Percentiles rank a stretch among this genome's conserved stretches.
Conservation (phyloP, 2,329 filamentous ascomycete species). For the Hypomyces rosellus region DNA sequence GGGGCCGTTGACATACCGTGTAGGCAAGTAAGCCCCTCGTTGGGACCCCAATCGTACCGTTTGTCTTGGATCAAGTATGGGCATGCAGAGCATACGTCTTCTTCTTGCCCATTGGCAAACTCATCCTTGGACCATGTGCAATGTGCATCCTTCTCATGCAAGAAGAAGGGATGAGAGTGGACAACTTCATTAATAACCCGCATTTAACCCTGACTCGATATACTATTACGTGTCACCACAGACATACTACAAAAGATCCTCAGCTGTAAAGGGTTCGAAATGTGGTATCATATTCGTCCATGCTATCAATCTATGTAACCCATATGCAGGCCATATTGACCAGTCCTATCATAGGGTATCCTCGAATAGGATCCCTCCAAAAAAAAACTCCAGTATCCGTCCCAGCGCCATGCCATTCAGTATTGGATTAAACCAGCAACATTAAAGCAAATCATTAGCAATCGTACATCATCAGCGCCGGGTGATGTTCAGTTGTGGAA, state of each 20-base stretch:
- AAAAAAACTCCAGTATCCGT: constrained; percentile 1
- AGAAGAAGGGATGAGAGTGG: no score
- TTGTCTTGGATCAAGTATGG: no score
- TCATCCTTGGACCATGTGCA: no score
- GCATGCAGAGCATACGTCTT: no score
- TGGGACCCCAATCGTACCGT: no score
- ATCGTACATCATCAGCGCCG: constrained; percentile 10
- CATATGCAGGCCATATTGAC: not conserved
- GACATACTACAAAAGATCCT: not conserved
- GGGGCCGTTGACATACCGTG: no score
- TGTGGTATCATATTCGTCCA: not conserved
- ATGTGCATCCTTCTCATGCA: no score
- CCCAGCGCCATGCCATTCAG: constrained; percentile 19
- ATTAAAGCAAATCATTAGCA: constrained; percentile 9
- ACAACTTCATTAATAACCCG: no score
- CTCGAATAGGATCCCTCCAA: not conserved
- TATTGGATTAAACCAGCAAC: constrained; percentile 6
- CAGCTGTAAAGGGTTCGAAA: not conserved
- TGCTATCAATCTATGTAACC: not conserved
- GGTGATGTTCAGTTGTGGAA: not conserved
- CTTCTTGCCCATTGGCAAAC: no score
- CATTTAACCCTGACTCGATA: not conserved
- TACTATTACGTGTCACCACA: not conserved
- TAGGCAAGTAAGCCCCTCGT: no score
- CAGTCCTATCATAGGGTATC: not conserved